These are phyloP conservation scores for Stylosanthes scabra DNA, from an alignment of 331 rosid species.

Conservation along the genomic window DNA sequence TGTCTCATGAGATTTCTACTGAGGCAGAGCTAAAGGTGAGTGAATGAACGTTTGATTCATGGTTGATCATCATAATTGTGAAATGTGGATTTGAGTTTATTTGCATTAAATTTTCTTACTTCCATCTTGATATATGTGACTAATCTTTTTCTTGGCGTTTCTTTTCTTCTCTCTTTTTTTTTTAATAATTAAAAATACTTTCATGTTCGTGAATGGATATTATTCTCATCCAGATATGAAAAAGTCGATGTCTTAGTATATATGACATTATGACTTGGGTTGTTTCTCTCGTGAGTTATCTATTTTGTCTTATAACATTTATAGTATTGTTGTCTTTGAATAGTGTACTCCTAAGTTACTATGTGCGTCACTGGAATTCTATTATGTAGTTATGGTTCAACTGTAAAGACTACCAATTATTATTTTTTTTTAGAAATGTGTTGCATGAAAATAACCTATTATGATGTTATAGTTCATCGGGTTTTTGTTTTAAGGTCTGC, in stretches of 20 bases:
- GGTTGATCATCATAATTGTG: constrained; percentile 21
- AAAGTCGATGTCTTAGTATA: background rate
- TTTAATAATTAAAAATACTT: no score
- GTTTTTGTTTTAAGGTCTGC: background rate
- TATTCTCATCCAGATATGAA: background rate
- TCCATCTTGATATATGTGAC: background rate
- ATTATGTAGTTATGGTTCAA: background rate
- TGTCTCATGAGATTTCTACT: constrained; percentile 75
- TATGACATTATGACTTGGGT: background rate
- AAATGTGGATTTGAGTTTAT: constrained; percentile 4
- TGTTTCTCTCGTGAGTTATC: background rate
- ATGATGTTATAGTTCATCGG: no score
- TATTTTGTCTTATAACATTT: background rate
- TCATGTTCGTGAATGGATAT: background rate
- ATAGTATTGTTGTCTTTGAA: constrained; percentile 2
- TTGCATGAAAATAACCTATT: background rate
- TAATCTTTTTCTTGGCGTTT: background rate
- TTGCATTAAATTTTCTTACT: background rate
- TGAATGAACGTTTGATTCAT: constrained; percentile 18
- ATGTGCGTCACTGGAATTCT: background rate
- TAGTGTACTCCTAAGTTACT: background rate
- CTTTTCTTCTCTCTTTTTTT: background rate
- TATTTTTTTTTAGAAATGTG: constrained; percentile 19
- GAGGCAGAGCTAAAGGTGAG: constrained; percentile 94
- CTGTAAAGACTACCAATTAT: background rate